Conservation (phyloP, 371 early-diverging fungal species). For the Mortierella sp. region DNA sequence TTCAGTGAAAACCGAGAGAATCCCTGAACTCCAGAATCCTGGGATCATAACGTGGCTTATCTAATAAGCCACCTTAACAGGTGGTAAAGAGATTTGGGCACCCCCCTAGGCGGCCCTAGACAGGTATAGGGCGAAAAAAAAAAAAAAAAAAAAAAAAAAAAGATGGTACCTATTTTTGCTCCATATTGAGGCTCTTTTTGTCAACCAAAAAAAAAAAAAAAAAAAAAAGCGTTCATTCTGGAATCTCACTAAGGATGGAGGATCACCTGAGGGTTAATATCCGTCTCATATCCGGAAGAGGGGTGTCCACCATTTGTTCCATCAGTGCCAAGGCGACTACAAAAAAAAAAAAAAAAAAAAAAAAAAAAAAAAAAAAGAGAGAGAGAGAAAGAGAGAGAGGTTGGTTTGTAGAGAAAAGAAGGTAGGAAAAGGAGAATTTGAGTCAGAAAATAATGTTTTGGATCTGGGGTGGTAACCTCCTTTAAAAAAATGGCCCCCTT, state of each 20-base stretch:
- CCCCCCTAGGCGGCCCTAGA: no score
- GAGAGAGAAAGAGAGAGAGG: not conserved
- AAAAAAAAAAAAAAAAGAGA: not conserved
- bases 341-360: not conserved
- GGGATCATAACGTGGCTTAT: no score
- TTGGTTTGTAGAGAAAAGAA: not conserved
- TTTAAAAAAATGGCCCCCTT: not conserved
- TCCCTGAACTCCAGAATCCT: no score
- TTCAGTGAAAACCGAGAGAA: no score
- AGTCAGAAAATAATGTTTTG: not conserved
- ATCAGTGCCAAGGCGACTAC: conserved; percentile 66
- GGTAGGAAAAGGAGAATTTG: not conserved
- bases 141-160: no score
- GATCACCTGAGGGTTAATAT: conserved; percentile 39
- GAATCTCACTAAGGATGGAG: conserved; percentile 8
- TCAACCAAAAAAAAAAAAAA: no score
- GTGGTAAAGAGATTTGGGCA: no score
- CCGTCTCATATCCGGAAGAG: conserved; percentile 50
- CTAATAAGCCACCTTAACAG: no score
- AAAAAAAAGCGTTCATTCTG: not conserved
- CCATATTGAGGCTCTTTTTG: no score
- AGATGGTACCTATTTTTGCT: no score
- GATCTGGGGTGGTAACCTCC: not conserved
- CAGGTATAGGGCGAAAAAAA: no score
- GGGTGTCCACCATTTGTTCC: conserved; percentile 61